A percentile compares a stretch with the other conserved stretches of the same genome.
These are phyloP conservation scores for Fusarium chaquense DNA, from an alignment of 2,329 filamentous ascomycete species.

Conservation along the genomic window DNA sequence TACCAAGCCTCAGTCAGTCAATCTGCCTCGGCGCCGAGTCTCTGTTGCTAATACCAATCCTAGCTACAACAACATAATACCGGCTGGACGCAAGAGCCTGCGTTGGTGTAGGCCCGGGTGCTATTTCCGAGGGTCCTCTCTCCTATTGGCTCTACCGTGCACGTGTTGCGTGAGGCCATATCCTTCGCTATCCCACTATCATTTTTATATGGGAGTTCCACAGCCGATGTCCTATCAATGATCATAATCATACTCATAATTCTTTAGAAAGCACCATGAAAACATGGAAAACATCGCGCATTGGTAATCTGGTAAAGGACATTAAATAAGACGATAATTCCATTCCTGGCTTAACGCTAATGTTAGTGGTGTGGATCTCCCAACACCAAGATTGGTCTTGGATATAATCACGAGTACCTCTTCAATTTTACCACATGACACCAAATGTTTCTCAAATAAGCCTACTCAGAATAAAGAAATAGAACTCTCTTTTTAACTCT, in stretches of 20 bases:
- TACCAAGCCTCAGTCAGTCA: too few species aligned
- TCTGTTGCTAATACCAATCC: too few species aligned
- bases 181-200: too few species aligned
- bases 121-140: too few species aligned
- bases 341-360: slow-evolving; percentile 26
- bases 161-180: too few species aligned
- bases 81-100: too few species aligned
- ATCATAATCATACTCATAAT: background rate
- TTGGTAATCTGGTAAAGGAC: background rate
- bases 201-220: background rate
- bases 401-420: slow-evolving; percentile 37
- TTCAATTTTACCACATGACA: slow-evolving; percentile 37
- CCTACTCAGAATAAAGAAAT: background rate
- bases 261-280: background rate
- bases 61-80: too few species aligned
- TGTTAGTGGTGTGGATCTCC: slow-evolving; percentile 26
- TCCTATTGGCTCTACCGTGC: too few species aligned
- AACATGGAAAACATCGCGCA: background rate
- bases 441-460: background rate
- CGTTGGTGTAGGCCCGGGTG: too few species aligned
- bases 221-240: background rate
- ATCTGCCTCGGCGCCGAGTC: too few species aligned
- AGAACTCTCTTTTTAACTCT: background rate
- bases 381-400: slow-evolving; percentile 26
- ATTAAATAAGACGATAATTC: slow-evolving; percentile 3